phyloP scores from a whole-genome alignment of 139 green algal genomes.

The Penium margaritaceum region DNA sequence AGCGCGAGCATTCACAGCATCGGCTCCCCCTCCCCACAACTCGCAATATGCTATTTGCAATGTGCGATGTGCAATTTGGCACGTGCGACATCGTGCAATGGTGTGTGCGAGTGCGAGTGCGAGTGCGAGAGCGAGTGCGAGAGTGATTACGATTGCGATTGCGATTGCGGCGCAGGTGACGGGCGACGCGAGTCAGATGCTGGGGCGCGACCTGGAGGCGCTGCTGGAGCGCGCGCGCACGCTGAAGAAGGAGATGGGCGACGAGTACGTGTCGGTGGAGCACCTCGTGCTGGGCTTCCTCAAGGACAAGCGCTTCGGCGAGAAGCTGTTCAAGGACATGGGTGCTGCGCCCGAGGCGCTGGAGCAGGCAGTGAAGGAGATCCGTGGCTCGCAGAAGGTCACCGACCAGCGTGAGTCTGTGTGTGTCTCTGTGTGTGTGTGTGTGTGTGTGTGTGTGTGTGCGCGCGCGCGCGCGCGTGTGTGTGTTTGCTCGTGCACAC shows the following conservation, averaged over 20 bases:
- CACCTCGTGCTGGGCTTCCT: conserved; percentile 81
- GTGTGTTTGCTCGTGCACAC: no score
- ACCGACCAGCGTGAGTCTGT: conserved; percentile 40
- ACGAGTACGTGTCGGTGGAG: conserved; percentile 85
- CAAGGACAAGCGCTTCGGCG: conserved; percentile 72
- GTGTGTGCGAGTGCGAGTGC: no score
- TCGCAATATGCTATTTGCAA: no score
- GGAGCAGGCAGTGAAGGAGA: conserved; percentile 64
- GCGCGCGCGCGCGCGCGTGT: no score
- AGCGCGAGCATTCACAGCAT: no score
- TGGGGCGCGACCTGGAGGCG: conserved; percentile 83
- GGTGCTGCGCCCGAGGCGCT: conserved; percentile 65
- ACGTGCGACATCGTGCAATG: no score
- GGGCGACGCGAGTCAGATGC: conserved; percentile 68
- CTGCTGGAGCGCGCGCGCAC: conserved; percentile 72
- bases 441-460: no score
- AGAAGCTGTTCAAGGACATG: conserved; percentile 57
- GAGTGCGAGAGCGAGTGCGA: no score
- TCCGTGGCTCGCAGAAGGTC: conserved; percentile 73
- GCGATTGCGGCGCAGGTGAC: conserved; percentile 53
- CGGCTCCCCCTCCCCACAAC: no score
- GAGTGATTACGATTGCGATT: no score
- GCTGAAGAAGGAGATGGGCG: conserved; percentile 55
- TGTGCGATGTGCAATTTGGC: no score
- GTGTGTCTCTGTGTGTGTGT: no score